phyloP scores from a whole-genome alignment of 1,139 yeast species.

The Blastobotrys aristatus region DNA sequence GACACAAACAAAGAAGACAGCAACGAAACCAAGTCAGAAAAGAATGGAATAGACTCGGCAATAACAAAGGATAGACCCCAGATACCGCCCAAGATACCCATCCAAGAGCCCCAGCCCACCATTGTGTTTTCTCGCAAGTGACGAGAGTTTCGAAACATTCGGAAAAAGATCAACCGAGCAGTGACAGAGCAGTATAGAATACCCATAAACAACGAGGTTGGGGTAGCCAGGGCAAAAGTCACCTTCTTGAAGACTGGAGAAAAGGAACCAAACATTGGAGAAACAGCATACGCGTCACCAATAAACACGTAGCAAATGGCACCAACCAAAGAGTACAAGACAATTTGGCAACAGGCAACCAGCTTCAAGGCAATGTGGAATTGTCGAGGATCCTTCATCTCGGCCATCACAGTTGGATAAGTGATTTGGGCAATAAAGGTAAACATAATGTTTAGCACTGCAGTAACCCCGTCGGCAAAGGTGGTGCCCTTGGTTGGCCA shows the following conservation, averaged over 20 bases:
- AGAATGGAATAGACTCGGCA: conserved; percentile 61
- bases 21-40: conserved; percentile 51
- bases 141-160: conserved; percentile 38
- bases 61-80: conserved; percentile 53
- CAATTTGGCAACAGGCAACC: conserved; percentile 45
- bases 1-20: conserved; percentile 61
- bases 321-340: conserved; percentile 51
- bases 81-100: conserved; percentile 38
- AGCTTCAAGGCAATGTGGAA: conserved; percentile 52
- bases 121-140: conserved; percentile 48
- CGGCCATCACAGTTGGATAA: conserved; percentile 58
- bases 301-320: conserved; percentile 53
- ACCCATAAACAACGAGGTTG: conserved; percentile 54
- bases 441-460: conserved; percentile 54
- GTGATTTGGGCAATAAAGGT: conserved; percentile 62
- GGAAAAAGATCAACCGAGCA: conserved; percentile 46
- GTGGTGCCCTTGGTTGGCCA: conserved; percentile 51
- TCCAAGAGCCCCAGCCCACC: conserved; percentile 52
- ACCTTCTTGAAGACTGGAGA: conserved; percentile 45
- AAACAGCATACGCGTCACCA: conserved; percentile 49
- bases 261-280: conserved; percentile 58
- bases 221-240: conserved; percentile 55
- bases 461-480: conserved; percentile 52
- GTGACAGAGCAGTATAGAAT: conserved; percentile 51
- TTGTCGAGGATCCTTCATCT: conserved; percentile 54